phyloP scores from a whole-genome alignment of 140 eudicot genomes.

The Ambrosia hybrid region DNA sequence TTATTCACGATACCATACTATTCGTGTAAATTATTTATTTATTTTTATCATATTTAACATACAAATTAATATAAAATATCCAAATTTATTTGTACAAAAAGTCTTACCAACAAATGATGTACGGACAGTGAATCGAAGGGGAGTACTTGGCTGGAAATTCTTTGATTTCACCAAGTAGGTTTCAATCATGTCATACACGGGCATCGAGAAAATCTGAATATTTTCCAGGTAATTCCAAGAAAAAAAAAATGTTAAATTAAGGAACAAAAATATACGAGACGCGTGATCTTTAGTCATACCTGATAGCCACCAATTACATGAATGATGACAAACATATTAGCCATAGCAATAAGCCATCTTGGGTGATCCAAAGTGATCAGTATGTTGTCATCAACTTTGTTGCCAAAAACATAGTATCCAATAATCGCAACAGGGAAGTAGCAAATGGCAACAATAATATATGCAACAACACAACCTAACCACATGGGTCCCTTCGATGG shows the following conservation, averaged over 20 bases:
- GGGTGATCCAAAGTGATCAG: conserved; percentile 61
- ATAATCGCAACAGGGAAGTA: conserved; percentile 66
- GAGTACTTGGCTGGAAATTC: conserved; percentile 32
- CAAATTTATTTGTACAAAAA: no score
- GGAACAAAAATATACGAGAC: background rate
- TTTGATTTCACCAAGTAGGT: conserved; percentile 35
- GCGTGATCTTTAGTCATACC: conserved; percentile 23
- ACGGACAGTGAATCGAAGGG: conserved; percentile 43
- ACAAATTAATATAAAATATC: no score
- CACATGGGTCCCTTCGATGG: conserved; percentile 74
- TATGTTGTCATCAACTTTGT: conserved; percentile 57
- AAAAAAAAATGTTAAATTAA: background rate
- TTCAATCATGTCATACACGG: conserved; percentile 53
- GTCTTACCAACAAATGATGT: conserved; percentile 43
- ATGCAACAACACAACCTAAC: conserved; percentile 69
- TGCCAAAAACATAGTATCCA: conserved; percentile 60
- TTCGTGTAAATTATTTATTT: no score
- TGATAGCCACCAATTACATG: conserved; percentile 79
- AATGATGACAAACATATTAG: conserved; percentile 61
- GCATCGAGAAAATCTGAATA: conserved; percentile 51
- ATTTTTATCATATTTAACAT: no score
- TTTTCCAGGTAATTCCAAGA: conserved; percentile 1
- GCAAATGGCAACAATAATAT: conserved; percentile 58
- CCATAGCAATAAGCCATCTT: conserved; percentile 63
- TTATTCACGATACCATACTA: no score